Percentiles rank a stretch among this genome's conserved stretches.
Conservation (phyloP, 345 rosid species). For the Boechera stricta region DNA sequence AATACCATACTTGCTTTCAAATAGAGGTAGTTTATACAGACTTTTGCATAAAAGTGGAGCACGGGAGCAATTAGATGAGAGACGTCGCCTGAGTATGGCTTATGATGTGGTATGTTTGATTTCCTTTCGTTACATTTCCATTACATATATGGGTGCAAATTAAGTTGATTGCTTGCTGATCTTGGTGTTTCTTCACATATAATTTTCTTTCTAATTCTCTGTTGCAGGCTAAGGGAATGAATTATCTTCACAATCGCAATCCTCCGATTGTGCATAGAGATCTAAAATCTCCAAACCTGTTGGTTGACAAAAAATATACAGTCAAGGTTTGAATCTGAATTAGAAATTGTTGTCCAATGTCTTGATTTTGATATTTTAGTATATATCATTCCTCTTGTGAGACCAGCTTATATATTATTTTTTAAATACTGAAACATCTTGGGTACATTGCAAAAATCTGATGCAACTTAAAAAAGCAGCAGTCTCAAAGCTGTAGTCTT, state of each 20-base stretch:
- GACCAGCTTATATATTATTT: not conserved
- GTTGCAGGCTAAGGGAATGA: slow-evolving; percentile 97
- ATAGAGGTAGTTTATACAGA: slow-evolving; percentile 96
- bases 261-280: slow-evolving; percentile 99
- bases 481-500: not conserved
- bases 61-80: slow-evolving; percentile 83
- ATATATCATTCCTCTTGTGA: not conserved
- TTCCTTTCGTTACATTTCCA: not conserved
- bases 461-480: not conserved
- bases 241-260: slow-evolving; percentile 92
- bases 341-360: not conserved
- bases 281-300: slow-evolving; percentile 94
- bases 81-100: slow-evolving; percentile 95
- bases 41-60: slow-evolving; percentile 91
- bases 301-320: slow-evolving; percentile 96
- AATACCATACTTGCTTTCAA: slow-evolving; percentile 40
- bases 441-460: not conserved
- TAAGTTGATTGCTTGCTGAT: slow-evolving; percentile 13
- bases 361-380: not conserved
- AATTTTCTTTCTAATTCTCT: not conserved
- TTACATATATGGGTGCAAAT: not conserved
- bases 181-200: slow-evolving; percentile 7
- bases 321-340: slow-evolving; percentile 60
- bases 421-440: not conserved
- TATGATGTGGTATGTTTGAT: slow-evolving; percentile 85